Base-by-base conservation (phyloP, 192 early-diverging fungal species). In the Paraglomus occultum region DNA sequence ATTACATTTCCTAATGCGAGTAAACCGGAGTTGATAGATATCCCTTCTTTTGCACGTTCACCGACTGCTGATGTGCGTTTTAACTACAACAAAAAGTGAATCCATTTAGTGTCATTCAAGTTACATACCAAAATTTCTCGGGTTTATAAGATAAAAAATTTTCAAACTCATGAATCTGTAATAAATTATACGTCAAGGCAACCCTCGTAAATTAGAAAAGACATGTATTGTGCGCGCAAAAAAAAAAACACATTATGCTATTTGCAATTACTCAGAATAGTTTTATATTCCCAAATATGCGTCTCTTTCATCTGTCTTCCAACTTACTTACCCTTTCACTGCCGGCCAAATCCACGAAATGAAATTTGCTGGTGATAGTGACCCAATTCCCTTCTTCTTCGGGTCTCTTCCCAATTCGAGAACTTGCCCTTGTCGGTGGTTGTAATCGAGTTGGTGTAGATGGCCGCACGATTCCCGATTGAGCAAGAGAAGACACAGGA, bases 271-370 rank as follows among this genome's bases (percentile, higher is more conserved):
- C 31, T 31, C 31, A 31, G 31, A 2, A 31, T 31, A 31, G 31
- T 31, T 31, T 1, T n/a, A n/a, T n/a, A 31, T 31, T 31, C 3
- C 31, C 31, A 31, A 31, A 2, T 31, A 31, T 31, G 3, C 3
- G 31, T 31, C 31, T 31, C 31, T 31, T 31, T 31, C 31, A n/a
- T n/a, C 31, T 31, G 31, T 31, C 31, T 31, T 31, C 31, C 3
- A 17, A 52, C 45, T 40, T 6, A 77, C 51, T 69, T 78, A 82
- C 81, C 43, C 92, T 77, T 80, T 99, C 97, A 52, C 92, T 95
- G 39, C 97, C 97, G 18, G 97, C 97, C 77, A 99, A 79, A 82
- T 99, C 97, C 12, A 99, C 97, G 84, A 99, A 99, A 75, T 97
- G 93, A 64, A 99, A 94, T 78, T 98, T 99, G 40, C 92, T 94